Evolutionary conservation across 768 basidiomycete species (phyloP).

Genomic region (Panaeolus cyanescens): DNA sequence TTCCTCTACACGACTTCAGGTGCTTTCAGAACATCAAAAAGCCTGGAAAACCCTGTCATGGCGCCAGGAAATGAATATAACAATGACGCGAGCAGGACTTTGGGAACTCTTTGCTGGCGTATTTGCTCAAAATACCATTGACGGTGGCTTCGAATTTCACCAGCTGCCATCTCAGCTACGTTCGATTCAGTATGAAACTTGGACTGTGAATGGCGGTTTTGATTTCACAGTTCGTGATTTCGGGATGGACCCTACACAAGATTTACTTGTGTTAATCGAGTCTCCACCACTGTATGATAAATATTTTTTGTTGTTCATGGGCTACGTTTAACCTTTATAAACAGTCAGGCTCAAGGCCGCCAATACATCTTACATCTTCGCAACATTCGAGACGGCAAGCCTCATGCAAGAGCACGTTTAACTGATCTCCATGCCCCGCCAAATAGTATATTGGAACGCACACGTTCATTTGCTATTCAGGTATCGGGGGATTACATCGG

Average conservation of each 20-base stretch:
- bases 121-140: constrained; percentile 40
- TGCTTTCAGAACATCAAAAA: constrained; percentile 37
- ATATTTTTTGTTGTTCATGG: not conserved
- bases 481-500: constrained; percentile 54
- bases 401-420: constrained; percentile 45
- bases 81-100: constrained; percentile 42
- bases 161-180: constrained; percentile 52
- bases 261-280: constrained; percentile 60
- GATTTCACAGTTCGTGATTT: constrained; percentile 54
- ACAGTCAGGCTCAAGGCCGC: constrained; percentile 3
- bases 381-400: constrained; percentile 43
- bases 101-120: constrained; percentile 66
- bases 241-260: constrained; percentile 66
- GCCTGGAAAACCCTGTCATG: constrained; percentile 43
- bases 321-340: not conserved
- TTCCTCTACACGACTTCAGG: constrained; percentile 31
- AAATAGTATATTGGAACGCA: constrained; percentile 11
- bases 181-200: constrained; percentile 43
- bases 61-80: constrained; percentile 30
- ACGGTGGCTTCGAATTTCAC: constrained; percentile 39
- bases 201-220: constrained; percentile 39
- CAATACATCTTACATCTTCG: constrained; percentile 42
- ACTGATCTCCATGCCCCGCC: constrained; percentile 14
- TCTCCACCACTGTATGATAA: constrained; percentile 33
- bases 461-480: constrained; percentile 49